Conservation (phyloP, 140 eudicot genomes). For the Oenanthe javanica region DNA sequence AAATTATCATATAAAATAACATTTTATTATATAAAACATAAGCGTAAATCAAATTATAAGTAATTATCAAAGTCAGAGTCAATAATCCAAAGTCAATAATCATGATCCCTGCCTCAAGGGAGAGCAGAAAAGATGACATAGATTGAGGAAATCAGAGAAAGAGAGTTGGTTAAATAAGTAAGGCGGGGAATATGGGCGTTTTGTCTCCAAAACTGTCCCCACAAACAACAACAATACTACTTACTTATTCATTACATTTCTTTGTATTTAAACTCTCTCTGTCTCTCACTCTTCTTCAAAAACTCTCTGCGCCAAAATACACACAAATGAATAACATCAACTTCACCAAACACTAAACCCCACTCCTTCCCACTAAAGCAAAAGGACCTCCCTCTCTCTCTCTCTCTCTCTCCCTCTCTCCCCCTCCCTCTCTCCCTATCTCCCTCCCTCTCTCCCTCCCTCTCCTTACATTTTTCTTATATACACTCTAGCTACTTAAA, state of each 20-base stretch:
- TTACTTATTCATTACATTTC: too few species aligned
- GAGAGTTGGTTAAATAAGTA: too few species aligned
- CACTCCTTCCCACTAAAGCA: background rate
- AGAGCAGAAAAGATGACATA: too few species aligned
- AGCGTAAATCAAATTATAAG: too few species aligned
- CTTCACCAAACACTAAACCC: background rate
- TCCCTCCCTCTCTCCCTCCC: background rate
- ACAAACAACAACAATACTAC: background rate
- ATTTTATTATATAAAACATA: too few species aligned
- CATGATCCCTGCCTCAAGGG: too few species aligned
- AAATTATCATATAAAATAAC: too few species aligned
- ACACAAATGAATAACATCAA: background rate
- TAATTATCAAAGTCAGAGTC: too few species aligned
- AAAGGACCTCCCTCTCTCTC: background rate
- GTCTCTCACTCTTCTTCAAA: background rate
- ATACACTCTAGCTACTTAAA: conserved; percentile 19
- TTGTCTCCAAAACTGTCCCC: background rate
- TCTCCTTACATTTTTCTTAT: conserved; percentile 2
- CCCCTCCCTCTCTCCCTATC: background rate
- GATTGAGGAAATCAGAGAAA: too few species aligned
- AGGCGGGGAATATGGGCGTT: too few species aligned
- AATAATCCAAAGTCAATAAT: too few species aligned
- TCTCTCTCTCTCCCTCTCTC: background rate
- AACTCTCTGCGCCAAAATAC: background rate
- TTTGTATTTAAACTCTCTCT: background rate